Evolutionary conservation across 2,329 filamentous ascomycete genomes (phyloP).

Genomic region (Chaetomium sp.): DNA sequence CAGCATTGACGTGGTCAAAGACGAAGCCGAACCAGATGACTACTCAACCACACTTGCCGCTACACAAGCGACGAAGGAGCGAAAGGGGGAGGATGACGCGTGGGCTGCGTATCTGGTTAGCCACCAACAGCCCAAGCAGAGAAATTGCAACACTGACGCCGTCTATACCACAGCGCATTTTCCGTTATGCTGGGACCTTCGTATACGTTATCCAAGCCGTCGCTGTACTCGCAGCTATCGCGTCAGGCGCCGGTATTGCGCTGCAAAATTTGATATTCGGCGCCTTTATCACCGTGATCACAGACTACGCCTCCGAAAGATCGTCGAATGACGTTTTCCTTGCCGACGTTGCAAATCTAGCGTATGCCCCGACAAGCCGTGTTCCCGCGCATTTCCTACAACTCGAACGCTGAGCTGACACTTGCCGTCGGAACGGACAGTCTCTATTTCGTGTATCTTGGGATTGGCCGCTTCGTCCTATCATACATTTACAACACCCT

Average conservation of each 20-base stretch:
- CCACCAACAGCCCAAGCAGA: background rate
- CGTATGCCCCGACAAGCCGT: slow-evolving; percentile 2
- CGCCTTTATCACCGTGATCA: slow-evolving; percentile 41
- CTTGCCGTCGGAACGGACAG: background rate
- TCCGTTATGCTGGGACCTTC: slow-evolving; percentile 13
- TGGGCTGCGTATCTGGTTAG: slow-evolving; percentile 14
- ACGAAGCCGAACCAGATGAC: no score
- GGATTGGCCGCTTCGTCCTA: slow-evolving; percentile 42
- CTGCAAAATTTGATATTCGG: slow-evolving; percentile 49
- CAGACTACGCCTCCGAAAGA: slow-evolving; percentile 32
- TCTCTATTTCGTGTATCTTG: slow-evolving; percentile 50
- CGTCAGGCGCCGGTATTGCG: slow-evolving; percentile 38
- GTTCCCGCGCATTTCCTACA: background rate
- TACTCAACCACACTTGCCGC: no score
- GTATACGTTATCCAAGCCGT: slow-evolving; percentile 17
- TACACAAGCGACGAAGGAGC: no score
- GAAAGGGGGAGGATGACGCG: slow-evolving; percentile 2
- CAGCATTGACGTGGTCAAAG: no score
- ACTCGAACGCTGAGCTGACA: background rate
- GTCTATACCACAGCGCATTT: slow-evolving; percentile 14
- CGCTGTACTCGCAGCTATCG: slow-evolving; percentile 31
- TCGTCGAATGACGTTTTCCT: slow-evolving; percentile 31
- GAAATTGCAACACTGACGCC: background rate
- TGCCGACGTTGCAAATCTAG: slow-evolving; percentile 22
- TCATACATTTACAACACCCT: slow-evolving; percentile 35